Conservation (phyloP, 1,284 basidiomycete genomes). For the Ganoderma boninense region DNA sequence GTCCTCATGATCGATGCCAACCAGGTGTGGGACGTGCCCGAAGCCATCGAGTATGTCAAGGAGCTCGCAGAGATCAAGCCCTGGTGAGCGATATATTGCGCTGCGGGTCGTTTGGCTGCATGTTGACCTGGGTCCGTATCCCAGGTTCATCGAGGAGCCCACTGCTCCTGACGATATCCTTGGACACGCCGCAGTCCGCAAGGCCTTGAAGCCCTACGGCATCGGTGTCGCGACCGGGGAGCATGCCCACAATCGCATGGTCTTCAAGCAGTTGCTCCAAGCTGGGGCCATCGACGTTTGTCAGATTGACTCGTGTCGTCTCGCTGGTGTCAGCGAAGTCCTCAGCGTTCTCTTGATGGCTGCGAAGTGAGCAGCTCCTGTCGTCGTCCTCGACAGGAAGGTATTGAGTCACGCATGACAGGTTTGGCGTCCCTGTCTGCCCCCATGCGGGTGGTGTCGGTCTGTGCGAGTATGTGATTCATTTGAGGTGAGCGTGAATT, state of each 20-base stretch:
- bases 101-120: background rate
- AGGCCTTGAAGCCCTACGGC: conserved; percentile 80
- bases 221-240: conserved; percentile 97
- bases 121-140: conserved; percentile 3
- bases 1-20: conserved; percentile 98
- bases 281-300: conserved; percentile 95
- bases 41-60: conserved; percentile 93
- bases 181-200: conserved; percentile 85
- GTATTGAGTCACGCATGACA: conserved; percentile 37
- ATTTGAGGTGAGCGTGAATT: conserved; percentile 62
- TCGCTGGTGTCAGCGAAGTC: conserved; percentile 94
- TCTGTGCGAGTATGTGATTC: conserved; percentile 93
- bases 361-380: conserved; percentile 70
- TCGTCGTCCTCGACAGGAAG: background rate
- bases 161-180: conserved; percentile 93
- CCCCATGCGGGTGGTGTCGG: conserved; percentile 97
- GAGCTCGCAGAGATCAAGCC: conserved; percentile 85
- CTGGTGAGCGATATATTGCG: conserved; percentile 62
- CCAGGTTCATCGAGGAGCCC: conserved; percentile 94
- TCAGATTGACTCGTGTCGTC: conserved; percentile 94
- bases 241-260: conserved; percentile 95
- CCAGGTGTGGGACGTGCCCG: conserved; percentile 95
- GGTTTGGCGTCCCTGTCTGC: conserved; percentile 88
- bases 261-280: conserved; percentile 97
- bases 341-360: conserved; percentile 94